phyloP scores from a whole-genome alignment of 179 eudicot genomes.

The Beta corolliflora region DNA sequence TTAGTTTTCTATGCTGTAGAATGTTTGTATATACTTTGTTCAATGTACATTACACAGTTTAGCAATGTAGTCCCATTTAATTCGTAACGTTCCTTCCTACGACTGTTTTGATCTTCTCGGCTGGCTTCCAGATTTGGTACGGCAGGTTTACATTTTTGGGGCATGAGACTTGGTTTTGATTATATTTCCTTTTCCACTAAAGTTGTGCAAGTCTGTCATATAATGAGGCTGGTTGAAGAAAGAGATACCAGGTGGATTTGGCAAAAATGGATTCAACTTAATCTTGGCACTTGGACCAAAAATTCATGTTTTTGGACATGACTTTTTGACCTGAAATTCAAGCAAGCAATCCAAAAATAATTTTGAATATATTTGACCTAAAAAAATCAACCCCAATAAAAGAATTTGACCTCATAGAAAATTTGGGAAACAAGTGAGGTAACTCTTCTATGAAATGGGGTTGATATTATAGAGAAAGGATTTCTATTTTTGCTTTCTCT shows the following conservation, averaged over 20 bases:
- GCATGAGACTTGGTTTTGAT: not conserved
- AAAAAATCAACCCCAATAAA: no score
- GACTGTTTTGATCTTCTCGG: no score
- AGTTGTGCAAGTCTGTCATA: no score
- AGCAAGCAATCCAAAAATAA: no score
- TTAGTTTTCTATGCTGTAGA: conserved; percentile 4
- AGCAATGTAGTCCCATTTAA: not conserved
- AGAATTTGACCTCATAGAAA: no score
- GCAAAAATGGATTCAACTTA: not conserved
- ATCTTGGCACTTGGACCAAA: no score
- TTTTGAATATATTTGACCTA: no score
- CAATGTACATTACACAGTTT: conserved; percentile 27
- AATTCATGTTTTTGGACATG: no score
- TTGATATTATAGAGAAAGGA: not conserved
- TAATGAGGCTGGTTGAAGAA: not conserved
- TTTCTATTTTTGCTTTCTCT: not conserved
- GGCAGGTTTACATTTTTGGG: not conserved
- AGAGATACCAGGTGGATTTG: not conserved
- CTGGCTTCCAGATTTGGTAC: not conserved
- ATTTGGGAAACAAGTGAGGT: no score
- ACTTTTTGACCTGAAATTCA: no score
- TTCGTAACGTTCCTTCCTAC: not conserved
- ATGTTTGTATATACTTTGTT: conserved; percentile 14
- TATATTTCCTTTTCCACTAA: no score
- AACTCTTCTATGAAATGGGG: not conserved